These are phyloP conservation scores for Phytopythium aichiense DNA, from an alignment of 352 stramenopile species.

Conservation along the genomic window DNA sequence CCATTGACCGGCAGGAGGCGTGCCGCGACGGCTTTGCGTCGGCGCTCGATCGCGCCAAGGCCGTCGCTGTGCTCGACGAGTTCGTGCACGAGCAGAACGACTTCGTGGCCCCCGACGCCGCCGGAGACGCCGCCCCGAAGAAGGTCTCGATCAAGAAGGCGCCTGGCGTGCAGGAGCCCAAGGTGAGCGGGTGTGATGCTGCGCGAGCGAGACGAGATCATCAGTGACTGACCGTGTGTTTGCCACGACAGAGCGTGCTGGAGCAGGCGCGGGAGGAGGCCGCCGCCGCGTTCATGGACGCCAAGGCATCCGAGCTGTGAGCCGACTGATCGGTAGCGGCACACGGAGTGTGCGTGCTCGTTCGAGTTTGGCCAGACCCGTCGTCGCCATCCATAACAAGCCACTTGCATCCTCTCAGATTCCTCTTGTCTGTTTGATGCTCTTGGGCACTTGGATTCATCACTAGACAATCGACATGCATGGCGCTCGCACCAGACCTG, in stretches of 20 bases:
- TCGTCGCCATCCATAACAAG: background rate
- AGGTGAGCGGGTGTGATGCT: constrained; percentile 9
- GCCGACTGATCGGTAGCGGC: background rate
- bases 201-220: too few relatives aligned
- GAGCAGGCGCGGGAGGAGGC: constrained; percentile 36
- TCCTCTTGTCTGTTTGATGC: background rate
- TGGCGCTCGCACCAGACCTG: background rate
- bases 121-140: constrained; percentile 4
- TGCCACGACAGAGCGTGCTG: constrained; percentile 27
- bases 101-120: constrained; percentile 1
- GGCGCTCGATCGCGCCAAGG: constrained; percentile 29
- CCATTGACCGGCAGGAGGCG: constrained; percentile 32
- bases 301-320: constrained; percentile 3
- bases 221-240: too few relatives aligned
- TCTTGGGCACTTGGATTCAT: background rate
- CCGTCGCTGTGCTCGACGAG: constrained; percentile 9
- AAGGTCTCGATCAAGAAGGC: constrained; percentile 38
- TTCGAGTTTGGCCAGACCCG: background rate
- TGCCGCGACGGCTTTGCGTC: constrained; percentile 40
- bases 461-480: background rate
- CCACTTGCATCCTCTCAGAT: background rate
- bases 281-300: constrained; percentile 15
- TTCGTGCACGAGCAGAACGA: background rate
- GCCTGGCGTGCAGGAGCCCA: constrained; percentile 18
- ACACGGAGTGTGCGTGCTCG: too few relatives aligned